These are phyloP conservation scores for Coemansia sp. DNA, from an alignment of 192 early-diverging fungal species.

Conservation along the genomic window DNA sequence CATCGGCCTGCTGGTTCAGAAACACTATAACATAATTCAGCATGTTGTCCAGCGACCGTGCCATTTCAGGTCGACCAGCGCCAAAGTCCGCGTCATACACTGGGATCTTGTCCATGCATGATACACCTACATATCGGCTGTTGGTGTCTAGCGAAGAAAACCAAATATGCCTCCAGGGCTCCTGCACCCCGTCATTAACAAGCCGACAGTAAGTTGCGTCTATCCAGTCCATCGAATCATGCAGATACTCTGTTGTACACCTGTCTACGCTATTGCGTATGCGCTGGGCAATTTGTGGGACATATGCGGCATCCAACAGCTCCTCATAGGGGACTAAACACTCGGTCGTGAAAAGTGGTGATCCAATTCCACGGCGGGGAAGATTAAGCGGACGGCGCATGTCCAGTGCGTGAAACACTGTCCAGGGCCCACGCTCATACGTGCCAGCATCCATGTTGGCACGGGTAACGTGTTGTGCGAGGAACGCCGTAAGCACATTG, in stretches of 20 bases:
- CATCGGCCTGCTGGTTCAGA: not conserved
- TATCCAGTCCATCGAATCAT: not conserved
- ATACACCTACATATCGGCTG: not conserved
- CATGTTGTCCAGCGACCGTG: not conserved
- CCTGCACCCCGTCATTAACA: not conserved
- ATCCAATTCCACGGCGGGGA: conserved; percentile 15
- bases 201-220: not conserved
- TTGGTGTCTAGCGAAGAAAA: not conserved
- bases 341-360: conserved; percentile 24
- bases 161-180: not conserved
- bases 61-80: not conserved
- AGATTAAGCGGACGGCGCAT: conserved; percentile 27
- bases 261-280: not conserved
- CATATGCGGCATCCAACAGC: not conserved
- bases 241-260: not conserved
- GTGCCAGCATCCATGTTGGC: conserved; percentile 18
- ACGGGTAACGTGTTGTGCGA: conserved; percentile 15
- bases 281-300: not conserved
- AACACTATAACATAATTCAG: not conserved
- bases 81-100: not conserved
- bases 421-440: conserved; percentile 26
- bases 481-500: conserved; percentile 23
- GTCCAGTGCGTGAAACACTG: conserved; percentile 23
- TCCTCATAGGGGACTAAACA: not conserved
- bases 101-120: not conserved